phyloP scores from a whole-genome alignment of 2,329 filamentous ascomycete species.

The Penicillium digitatum region DNA sequence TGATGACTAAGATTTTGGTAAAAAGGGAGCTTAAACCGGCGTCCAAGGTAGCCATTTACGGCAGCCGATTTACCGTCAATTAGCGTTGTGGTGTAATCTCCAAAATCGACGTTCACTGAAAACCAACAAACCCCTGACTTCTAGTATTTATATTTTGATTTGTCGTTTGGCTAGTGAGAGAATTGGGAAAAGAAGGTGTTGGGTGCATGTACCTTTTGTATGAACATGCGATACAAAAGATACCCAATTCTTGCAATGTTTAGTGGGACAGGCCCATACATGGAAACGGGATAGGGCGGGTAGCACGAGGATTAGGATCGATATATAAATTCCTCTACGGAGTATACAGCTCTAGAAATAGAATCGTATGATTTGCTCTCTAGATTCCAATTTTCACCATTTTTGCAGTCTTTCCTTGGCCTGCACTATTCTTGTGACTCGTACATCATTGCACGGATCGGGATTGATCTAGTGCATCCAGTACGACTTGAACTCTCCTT shows the following conservation, averaged over 20 bases:
- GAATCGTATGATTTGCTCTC: not conserved
- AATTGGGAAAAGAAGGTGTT: too few species aligned
- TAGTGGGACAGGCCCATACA: too few species aligned
- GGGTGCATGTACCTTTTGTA: too few species aligned
- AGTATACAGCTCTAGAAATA: not conserved
- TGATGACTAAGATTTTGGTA: not conserved
- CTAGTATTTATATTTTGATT: too few species aligned
- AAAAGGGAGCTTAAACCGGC: not conserved
- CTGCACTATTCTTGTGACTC: not conserved
- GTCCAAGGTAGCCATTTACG: not conserved
- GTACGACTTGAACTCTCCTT: not conserved
- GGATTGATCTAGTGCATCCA: slow-evolving; percentile 6
- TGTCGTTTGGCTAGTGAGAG: too few species aligned
- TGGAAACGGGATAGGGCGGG: too few species aligned
- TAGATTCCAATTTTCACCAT: not conserved
- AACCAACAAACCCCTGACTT: too few species aligned
- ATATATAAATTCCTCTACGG: not conserved
- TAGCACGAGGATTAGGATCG: too few species aligned
- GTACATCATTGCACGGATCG: not conserved
- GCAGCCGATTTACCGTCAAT: not conserved
- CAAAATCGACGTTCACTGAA: too few species aligned
- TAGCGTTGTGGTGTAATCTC: not conserved
- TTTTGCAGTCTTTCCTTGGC: not conserved
- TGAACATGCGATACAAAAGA: too few species aligned
- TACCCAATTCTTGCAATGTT: too few species aligned